Base-by-base conservation (phyloP, 108 stramenopile species). In the Bacterosira constricta region DNA sequence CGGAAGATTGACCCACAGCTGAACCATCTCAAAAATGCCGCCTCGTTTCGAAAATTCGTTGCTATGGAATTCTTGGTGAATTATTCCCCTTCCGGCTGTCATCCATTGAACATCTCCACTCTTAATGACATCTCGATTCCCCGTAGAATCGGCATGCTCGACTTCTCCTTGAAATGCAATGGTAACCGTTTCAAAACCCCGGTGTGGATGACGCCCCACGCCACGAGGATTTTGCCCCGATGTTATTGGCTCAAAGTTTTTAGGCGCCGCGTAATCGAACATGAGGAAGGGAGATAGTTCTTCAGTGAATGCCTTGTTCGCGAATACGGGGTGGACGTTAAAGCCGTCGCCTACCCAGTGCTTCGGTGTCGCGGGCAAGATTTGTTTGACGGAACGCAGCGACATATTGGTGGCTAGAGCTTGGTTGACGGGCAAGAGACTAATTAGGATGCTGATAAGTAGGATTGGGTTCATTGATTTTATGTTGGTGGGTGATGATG, bases 31-130 rank as follows among this genome's bases (percentile, higher is more conserved):
- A 49, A 91, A 80, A 0, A 41, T 67, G 15, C 93, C 92, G n/a
- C 91, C 93, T 11, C 42, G 70, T 32, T 75, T 58, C 1, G 78
- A 75, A 51, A 91, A 91, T 34, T 86, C 71, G 4, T 81, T 60
- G 34, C 86, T 82, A 36, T 91, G 90, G 67, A 86, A 92, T 68
- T 98, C 97, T 61, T 89, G 69, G 66, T 98, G 97, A 20, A 96
- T 79, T n/a, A 98, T 92, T 1, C 97, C 97, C 8, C 86, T 66
- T 15, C 92, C 97, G 0, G 97, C 97, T 2, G 97, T 98, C 94
- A 98, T 96, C 96, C 96, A 98, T 80, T 98, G 97, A 1, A 96
- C 83, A 57, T 96, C 97, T 12, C 89, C 89, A 10, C 84, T 59
- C 17, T 75, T 79, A 79, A 94, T 94, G 1, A 87, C 79, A 45